These are phyloP conservation scores for Trichomonascus vanleenenianus DNA, from an alignment of 805 yeast genomes.

Conservation along the genomic window DNA sequence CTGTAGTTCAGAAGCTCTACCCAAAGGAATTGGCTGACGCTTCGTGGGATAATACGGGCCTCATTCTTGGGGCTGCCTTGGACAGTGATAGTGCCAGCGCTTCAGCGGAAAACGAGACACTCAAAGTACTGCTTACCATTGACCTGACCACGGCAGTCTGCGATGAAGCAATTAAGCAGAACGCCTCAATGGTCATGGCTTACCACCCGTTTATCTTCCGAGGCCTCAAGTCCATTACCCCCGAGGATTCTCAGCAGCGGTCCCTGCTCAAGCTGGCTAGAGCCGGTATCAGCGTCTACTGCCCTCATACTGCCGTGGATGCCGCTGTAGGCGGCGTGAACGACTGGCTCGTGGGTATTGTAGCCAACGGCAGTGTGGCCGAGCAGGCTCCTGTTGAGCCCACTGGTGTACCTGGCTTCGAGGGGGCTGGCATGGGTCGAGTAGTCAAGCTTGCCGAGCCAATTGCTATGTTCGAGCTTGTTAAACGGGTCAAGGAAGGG, in stretches of 20 bases:
- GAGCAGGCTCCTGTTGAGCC: slow-evolving; percentile 37
- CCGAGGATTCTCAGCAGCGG: slow-evolving; percentile 71
- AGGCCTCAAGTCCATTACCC: slow-evolving; percentile 68
- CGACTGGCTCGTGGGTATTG: slow-evolving; percentile 74
- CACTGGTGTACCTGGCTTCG: slow-evolving; percentile 30
- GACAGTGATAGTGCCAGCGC: slow-evolving; percentile 3
- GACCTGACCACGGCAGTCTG: slow-evolving; percentile 81
- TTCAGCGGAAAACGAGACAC: neutral
- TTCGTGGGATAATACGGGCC: slow-evolving; percentile 94
- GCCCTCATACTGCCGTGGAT: slow-evolving; percentile 95
- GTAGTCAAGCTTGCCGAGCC: slow-evolving; percentile 42
- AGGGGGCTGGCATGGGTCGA: slow-evolving; percentile 79
- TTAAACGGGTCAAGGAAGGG: slow-evolving; percentile 44
- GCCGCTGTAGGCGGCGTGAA: slow-evolving; percentile 91
- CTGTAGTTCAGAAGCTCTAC: slow-evolving; percentile 60
- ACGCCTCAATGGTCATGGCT: slow-evolving; percentile 60
- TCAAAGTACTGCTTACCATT: slow-evolving; percentile 54
- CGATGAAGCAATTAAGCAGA: slow-evolving; percentile 63
- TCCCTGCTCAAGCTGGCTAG: slow-evolving; percentile 67
- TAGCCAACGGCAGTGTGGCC: slow-evolving; percentile 31
- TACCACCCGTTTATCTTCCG: slow-evolving; percentile 93
- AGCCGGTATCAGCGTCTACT: slow-evolving; percentile 79
- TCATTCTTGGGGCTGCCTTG: slow-evolving; percentile 61
- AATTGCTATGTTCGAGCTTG: slow-evolving; percentile 37
- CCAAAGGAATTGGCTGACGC: slow-evolving; percentile 77